Percentiles rank a stretch among this genome's conserved stretches.
phyloP scores from a whole-genome alignment of 352 stramenopile genomes.

The Pythium coloratum region DNA sequence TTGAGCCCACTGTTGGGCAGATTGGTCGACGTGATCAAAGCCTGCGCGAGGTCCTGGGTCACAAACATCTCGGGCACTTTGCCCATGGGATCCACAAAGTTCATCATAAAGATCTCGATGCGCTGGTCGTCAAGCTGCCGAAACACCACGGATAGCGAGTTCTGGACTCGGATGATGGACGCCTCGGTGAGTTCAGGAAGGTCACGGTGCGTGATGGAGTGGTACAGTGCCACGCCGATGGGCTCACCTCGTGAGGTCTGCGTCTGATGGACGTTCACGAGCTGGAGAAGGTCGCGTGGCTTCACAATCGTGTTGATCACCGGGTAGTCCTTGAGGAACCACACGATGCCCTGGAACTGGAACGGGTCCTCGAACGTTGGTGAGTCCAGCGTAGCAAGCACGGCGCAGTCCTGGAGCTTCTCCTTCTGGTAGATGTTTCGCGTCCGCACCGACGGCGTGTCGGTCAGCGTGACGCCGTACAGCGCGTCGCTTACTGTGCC shows the following conservation, averaged over 20 bases:
- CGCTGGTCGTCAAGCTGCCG: conserved; percentile 38
- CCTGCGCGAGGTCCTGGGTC: conserved; percentile 38
- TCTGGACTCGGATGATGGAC: conserved; percentile 39
- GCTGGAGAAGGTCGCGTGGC: conserved; percentile 17
- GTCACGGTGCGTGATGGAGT: conserved; percentile 56
- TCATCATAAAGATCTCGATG: conserved; percentile 50
- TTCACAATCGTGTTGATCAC: conserved; percentile 21
- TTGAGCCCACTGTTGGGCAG: conserved; percentile 31
- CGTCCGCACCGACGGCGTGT: conserved; percentile 37
- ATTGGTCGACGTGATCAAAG: conserved; percentile 24
- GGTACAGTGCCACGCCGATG: conserved; percentile 49
- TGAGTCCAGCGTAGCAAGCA: conserved; percentile 38
- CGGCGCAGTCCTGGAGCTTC: conserved; percentile 40
- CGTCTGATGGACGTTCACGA: conserved; percentile 8
- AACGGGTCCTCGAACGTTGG: conserved; percentile 12
- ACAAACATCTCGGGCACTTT: conserved; percentile 41
- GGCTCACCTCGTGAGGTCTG: conserved; percentile 41
- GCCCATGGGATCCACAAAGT: conserved; percentile 41
- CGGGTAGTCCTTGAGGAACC: conserved; percentile 23
- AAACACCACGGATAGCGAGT: conserved; percentile 46
- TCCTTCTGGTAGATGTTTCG: conserved; percentile 49
- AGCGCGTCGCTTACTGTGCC: conserved; percentile 52
- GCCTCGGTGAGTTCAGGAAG: conserved; percentile 36
- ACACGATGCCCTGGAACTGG: conserved; percentile 16
- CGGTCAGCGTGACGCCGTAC: conserved; percentile 46